Evolutionary conservation across 345 rosid genomes (phyloP), one percentile per base, ranked within the genome.

Genomic region (Hibiscus trionum): DNA sequence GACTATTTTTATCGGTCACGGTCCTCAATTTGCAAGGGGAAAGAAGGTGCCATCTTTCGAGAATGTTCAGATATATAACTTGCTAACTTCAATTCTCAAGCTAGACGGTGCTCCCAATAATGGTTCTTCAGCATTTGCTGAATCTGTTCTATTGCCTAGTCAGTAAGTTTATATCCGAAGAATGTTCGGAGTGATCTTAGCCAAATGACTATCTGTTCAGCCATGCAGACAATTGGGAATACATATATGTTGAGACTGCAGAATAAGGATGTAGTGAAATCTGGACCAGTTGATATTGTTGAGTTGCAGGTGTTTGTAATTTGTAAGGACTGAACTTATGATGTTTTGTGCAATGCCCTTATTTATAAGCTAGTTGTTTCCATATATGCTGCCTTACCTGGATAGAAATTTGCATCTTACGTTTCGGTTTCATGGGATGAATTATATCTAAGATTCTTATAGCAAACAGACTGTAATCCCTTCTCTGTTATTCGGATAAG

Each of bases 1-100:
- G 74, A 82, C 92, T 33, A 88, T 94, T 79, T 94, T 91, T 76
- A 86, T 94, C 15, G 97, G 93, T 61, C 97, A 92, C 3, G 98
- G 97, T 73, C 98, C 97, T 68, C 84, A 80, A 82, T 94, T 94
- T 70, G 78, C 85, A 0, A 75, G 85, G 60, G 97, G 97, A 11
- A 76, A 58, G 81, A 91, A 91, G 85, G 97, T 94, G 66, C 88
- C 96, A 9, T 91, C 97, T 72, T 91, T 94, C 75, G 97, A 91
- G 84, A 94, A 94, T 79, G 87, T 94, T 74, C 85, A 94, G 83
- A 94, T 94, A 70, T 94, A 94, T 75, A 94, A 90, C 80, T 1
- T 88, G 72, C 69, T 94, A 70, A 86, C 96, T 74, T 81, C 96
- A n/a, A 94, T 94, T 81, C 87, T 94, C 58, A 87, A 84, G 71